Percentiles rank a stretch among this genome's conserved stretches.
phyloP scores from a whole-genome alignment of 768 basidiomycete genomes.

The Russula foetens region DNA sequence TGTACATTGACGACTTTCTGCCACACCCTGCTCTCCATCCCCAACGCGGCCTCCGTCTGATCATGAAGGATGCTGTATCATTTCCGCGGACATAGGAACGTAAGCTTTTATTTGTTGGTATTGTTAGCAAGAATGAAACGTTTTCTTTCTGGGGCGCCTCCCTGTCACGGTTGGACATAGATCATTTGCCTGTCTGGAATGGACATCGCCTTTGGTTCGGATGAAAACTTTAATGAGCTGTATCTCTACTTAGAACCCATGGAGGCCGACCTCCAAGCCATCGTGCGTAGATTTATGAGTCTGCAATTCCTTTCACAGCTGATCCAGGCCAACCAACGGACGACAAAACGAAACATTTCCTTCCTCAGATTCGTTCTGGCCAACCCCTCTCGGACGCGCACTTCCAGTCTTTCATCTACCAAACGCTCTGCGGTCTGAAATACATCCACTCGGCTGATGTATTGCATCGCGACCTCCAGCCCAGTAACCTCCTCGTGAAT shows the following conservation, averaged over 20 bases:
- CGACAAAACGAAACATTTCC: too few relatives aligned
- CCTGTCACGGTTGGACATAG: slow-evolving; percentile 30
- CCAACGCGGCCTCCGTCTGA: not conserved
- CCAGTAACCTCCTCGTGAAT: slow-evolving; percentile 92
- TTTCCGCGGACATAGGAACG: slow-evolving; percentile 98
- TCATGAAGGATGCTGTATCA: slow-evolving; percentile 76
- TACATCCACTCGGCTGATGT: slow-evolving; percentile 98
- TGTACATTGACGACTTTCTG: not conserved
- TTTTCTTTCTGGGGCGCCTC: not conserved
- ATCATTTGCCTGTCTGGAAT: slow-evolving; percentile 97
- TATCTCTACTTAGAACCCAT: slow-evolving; percentile 97
- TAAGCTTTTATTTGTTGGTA: slow-evolving; percentile 29
- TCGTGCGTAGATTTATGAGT: slow-evolving; percentile 43
- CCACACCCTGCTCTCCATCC: too few relatives aligned
- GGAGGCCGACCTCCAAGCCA: slow-evolving; percentile 99
- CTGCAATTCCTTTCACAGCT: not conserved
- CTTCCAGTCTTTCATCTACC: slow-evolving; percentile 97
- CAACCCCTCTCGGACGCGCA: slow-evolving; percentile 86
- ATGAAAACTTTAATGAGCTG: slow-evolving; percentile 92
- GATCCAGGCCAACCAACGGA: not conserved
- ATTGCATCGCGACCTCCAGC: slow-evolving; percentile 90
- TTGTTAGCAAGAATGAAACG: not conserved
- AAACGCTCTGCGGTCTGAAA: slow-evolving; percentile 95
- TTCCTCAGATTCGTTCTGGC: slow-evolving; percentile 65
- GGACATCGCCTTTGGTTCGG: slow-evolving; percentile 92